Base-by-base conservation (phyloP, 2,329 filamentous ascomycete species). In the Fusarium veterinarium region DNA sequence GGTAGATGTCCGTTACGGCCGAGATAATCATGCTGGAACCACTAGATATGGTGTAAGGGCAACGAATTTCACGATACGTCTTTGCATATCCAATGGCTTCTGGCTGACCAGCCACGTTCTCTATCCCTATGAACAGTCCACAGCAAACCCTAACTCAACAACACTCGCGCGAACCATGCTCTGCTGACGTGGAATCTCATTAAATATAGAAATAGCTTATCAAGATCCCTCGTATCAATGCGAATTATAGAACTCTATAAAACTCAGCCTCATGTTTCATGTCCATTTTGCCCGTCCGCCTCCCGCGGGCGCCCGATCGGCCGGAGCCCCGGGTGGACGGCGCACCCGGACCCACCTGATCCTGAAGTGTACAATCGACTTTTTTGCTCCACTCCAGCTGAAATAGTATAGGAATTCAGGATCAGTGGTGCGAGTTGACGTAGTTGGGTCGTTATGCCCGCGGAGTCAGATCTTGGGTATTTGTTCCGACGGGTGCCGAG, bases 341-440 rank as follows among this genome's bases (percentile, higher is more conserved):
- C 49, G 25, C 25, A 23, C 4, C 31, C 44, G 28, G 66, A 44
- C 58, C 66, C 64, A 69, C 64, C 25, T 19, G n/a, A n/a, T 31
- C 35, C 41, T 33, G 28, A 25, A 41, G 30, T 49, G 31, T 17
- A 35, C n/a, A 31, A 35, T 45, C 52, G 16, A 33, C 20, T 20
- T n/a, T 41, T 68, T 20, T 41, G 4, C 57, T 69, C 64, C 66
- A 69, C 58, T n/a, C 16, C 28, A 51, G 37, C 51, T 33, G 25
- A 45, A 51, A 55, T 42, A 14, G 38, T n/a, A 61, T 60, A 42
- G 31, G 12, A 25, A 55, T 49, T 44, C 20, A 30, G 25, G 55
- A 56, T 28, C 20, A 41, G 48, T 66, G 33, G 60, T 42, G 44
- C 46, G 41, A 60, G 40, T 66, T 55, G 65, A 68, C 65, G 64